Percentiles rank a stretch among this genome's conserved stretches.
phyloP scores from a whole-genome alignment of 2,329 filamentous ascomycete species.

The Aureobasidium sp. region DNA sequence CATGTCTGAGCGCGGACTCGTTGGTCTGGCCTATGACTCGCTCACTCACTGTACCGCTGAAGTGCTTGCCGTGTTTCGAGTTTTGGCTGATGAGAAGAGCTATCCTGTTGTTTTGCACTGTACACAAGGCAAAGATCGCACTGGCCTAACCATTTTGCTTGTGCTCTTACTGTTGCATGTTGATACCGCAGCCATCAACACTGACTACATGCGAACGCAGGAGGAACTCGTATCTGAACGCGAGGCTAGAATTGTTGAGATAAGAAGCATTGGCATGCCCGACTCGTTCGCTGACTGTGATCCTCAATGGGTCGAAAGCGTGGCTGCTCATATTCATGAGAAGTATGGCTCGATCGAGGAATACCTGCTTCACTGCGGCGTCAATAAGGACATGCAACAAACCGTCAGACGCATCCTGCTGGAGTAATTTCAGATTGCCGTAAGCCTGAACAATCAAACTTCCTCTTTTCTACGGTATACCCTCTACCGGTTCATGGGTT shows the following conservation, averaged over 20 bases:
- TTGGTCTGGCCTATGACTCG: slow-evolving; percentile 60
- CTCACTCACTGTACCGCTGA: slow-evolving; percentile 58
- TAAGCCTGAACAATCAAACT: too few relatives aligned
- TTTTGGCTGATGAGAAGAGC: slow-evolving; percentile 38
- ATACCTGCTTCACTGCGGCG: slow-evolving; percentile 58
- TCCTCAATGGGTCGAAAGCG: slow-evolving; percentile 50
- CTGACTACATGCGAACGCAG: slow-evolving; percentile 64
- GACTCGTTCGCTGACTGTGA: slow-evolving; percentile 65
- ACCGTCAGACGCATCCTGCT: slow-evolving; percentile 8
- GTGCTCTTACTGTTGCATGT: slow-evolving; percentile 55
- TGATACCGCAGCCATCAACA: slow-evolving; percentile 50
- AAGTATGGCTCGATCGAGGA: slow-evolving; percentile 56
- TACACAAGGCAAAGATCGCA: slow-evolving; percentile 83
- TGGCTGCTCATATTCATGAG: slow-evolving; percentile 49
- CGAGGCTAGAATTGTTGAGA: slow-evolving; percentile 57
- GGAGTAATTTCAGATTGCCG: neutral
- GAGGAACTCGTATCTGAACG: slow-evolving; percentile 52
- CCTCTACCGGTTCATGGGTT: neutral
- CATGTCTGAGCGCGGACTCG: slow-evolving; percentile 63
- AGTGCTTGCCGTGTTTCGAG: slow-evolving; percentile 45
- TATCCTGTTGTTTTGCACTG: slow-evolving; percentile 70
- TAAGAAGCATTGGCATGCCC: slow-evolving; percentile 59
- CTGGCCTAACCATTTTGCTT: slow-evolving; percentile 61
- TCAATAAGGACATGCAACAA: slow-evolving; percentile 26
- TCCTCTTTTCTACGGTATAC: neutral